Evolutionary conservation across 2,329 filamentous ascomycete species (phyloP), one percentile per base, ranked within the genome.

Genomic region (Coniochaeta sp.): DNA sequence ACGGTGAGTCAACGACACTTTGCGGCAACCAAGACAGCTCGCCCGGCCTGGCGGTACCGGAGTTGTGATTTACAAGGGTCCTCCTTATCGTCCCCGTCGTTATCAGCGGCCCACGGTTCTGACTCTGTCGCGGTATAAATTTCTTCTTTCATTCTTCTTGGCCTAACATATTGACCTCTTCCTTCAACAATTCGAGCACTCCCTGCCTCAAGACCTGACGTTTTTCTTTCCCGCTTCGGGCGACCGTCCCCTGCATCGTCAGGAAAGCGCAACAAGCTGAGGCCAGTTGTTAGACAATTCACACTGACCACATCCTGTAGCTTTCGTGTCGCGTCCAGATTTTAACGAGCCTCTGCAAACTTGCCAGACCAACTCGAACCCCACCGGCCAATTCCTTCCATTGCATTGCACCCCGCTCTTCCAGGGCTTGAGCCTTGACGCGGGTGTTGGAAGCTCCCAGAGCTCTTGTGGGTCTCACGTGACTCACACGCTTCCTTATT

Each of bases 141-240:
- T 65, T 63, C 62, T 62, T 52, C 19, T 61, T 47, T 59, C 65
- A 63, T 60, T 58, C 50, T 64, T 58, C 44, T 56, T 60, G 22
- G 42, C 12, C 24, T 19, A 32, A 6, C 30, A 32, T 5, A 19
- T 44, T 3, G n/a, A n/a, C n/a, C n/a, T 19, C 12, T 24, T 17
- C n/a, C 16, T 24, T 24, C 42, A 24, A 22, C 19, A n/a, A n/a
- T 12, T 12, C 5, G 19, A 47, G 19, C 38, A 40, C 19, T 47
- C n/a, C n/a, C n/a, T n/a, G n/a, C n/a, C n/a, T n/a, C 40, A 24
- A n/a, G 10, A 24, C n/a, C 19, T 17, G 9, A 17, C 38, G 5
- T 17, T 40, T 17, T 2, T 19, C 38, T n/a, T 40, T 40, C 2
- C 38, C 9, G 4, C 38, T 40, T n/a, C 38, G n/a, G 6, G 4